These are phyloP conservation scores for Tilletia walkeri DNA, from an alignment of 1,284 basidiomycete genomes.

Conservation along the genomic window DNA sequence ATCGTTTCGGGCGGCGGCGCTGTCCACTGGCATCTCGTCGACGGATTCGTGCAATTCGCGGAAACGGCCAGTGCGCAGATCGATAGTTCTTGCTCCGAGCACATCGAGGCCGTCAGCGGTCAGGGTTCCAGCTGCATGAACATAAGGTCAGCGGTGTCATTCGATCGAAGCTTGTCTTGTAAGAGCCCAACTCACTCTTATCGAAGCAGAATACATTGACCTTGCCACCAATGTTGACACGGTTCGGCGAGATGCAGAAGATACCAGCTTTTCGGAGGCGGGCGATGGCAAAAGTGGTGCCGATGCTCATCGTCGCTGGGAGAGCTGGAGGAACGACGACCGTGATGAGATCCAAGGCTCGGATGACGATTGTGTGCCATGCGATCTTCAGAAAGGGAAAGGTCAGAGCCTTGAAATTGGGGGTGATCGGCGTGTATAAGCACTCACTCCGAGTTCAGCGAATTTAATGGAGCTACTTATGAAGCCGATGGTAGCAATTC, in stretches of 20 bases:
- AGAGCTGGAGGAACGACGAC: constrained; percentile 96
- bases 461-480: constrained; percentile 76
- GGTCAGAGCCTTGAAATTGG: background rate
- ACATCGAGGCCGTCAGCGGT: constrained; percentile 98
- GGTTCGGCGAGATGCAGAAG: constrained; percentile 94
- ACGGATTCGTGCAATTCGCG: constrained; percentile 86
- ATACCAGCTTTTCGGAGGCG: constrained; percentile 84
- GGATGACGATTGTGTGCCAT: constrained; percentile 86
- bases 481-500: constrained; percentile 77
- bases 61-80: constrained; percentile 65
- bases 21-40: constrained; percentile 71
- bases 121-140: constrained; percentile 68
- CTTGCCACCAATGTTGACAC: constrained; percentile 94
- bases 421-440: background rate
- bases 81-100: constrained; percentile 60
- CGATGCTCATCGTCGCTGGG: constrained; percentile 94
- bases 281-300: constrained; percentile 89
- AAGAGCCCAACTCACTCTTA: constrained; percentile 66
- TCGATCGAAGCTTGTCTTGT: background rate
- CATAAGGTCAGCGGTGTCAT: background rate
- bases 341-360: constrained; percentile 94
- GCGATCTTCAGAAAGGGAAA: constrained; percentile 47
- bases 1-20: constrained; percentile 54
- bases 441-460: constrained; percentile 74
- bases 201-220: constrained; percentile 98